A percentile compares a stretch with the other conserved stretches of the same genome.
phyloP scores from a whole-genome alignment of 345 rosid genomes.

The Brassica napus region Da-Ae NC_063445.1:38528501-38529000 shows the following conservation, averaged over 20 bases:
- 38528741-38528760: slow-evolving; percentile 67
- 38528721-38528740: slow-evolving; percentile 54
- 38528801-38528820: slow-evolving; percentile 76
- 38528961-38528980: slow-evolving; percentile 45
- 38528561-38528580: slow-evolving; percentile 62
- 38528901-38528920: slow-evolving; percentile 72
- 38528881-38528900: slow-evolving; percentile 55
- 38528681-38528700: slow-evolving; percentile 57
- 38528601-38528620: slow-evolving; percentile 60
- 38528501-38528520: slow-evolving; percentile 46
- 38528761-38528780: slow-evolving; percentile 80
- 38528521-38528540: slow-evolving; percentile 63
- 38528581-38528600: slow-evolving; percentile 67
- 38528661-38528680: slow-evolving; percentile 80
- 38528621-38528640: slow-evolving; percentile 51
- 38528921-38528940: slow-evolving; percentile 71
- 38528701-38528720: slow-evolving; percentile 48
- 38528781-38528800: slow-evolving; percentile 77
- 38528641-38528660: slow-evolving; percentile 56
- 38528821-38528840: slow-evolving; percentile 65
- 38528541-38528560: slow-evolving; percentile 61
- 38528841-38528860: slow-evolving; percentile 54
- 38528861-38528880: slow-evolving; percentile 64
- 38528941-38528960: slow-evolving; percentile 58
- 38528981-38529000: slow-evolving; percentile 64